A percentile compares a stretch with the other conserved stretches of the same genome.
Evolutionary conservation across 805 yeast genomes (phyloP).

Genomic region (Metschnikowia bowlesiae): DNA sequence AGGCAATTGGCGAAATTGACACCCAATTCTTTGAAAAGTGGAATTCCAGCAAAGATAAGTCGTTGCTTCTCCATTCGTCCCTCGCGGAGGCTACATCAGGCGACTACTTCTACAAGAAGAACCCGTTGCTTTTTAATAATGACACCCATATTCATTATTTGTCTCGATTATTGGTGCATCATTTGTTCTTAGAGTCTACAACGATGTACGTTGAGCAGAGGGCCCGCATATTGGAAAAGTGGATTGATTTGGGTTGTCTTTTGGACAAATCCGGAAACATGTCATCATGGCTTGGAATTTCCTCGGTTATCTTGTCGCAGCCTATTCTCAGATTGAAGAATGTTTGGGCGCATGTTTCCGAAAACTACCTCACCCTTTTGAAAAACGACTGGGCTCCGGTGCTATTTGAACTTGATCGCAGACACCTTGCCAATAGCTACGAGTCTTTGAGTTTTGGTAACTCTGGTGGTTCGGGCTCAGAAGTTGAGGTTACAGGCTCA

Average conservation of each 20-base stretch:
- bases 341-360: slow-evolving; percentile 72
- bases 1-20: slow-evolving; percentile 64
- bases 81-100: slow-evolving; percentile 18
- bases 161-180: slow-evolving; percentile 65
- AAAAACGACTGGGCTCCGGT: slow-evolving; percentile 91
- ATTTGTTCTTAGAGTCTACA: slow-evolving; percentile 54
- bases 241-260: slow-evolving; percentile 80
- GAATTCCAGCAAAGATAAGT: slow-evolving; percentile 78
- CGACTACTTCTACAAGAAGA: slow-evolving; percentile 43
- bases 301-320: slow-evolving; percentile 74
- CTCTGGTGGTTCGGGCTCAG: slow-evolving; percentile 6
- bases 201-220: slow-evolving; percentile 37
- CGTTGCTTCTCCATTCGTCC: slow-evolving; percentile 59
- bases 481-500: slow-evolving; percentile 8
- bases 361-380: slow-evolving; percentile 53
- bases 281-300: slow-evolving; percentile 91
- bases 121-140: slow-evolving; percentile 76
- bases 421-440: slow-evolving; percentile 45
- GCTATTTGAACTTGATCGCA: slow-evolving; percentile 78
- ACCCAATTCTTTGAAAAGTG: slow-evolving; percentile 60
- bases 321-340: slow-evolving; percentile 71
- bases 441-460: slow-evolving; percentile 16
- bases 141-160: slow-evolving; percentile 67
- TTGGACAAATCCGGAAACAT: slow-evolving; percentile 82
- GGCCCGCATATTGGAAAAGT: slow-evolving; percentile 65